Percentiles rank a stretch among this genome's conserved stretches.
Conservation (phyloP, 768 basidiomycete species). For the Melanogaster broomeanus region DNA sequence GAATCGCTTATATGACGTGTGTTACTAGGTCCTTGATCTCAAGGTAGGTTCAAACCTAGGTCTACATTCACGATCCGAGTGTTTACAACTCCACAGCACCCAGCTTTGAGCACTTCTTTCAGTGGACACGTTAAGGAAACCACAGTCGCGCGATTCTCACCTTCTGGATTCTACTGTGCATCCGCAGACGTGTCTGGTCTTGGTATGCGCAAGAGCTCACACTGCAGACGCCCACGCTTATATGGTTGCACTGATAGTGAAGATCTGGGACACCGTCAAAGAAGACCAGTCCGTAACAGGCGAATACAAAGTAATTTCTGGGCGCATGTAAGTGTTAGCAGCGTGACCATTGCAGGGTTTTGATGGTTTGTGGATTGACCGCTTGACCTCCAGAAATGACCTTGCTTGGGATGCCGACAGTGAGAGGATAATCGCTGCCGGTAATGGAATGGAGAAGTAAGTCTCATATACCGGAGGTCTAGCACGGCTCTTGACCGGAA, state of each 20-base stretch:
- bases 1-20: neutral
- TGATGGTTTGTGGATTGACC: neutral
- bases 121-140: slow-evolving; percentile 81
- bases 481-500: neutral
- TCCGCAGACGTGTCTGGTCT: slow-evolving; percentile 84
- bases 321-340: slow-evolving; percentile 56
- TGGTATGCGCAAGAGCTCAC: slow-evolving; percentile 46
- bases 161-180: slow-evolving; percentile 94
- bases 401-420: slow-evolving; percentile 96
- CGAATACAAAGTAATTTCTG: slow-evolving; percentile 75
- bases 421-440: slow-evolving; percentile 93
- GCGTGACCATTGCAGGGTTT: neutral
- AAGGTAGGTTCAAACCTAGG: slow-evolving; percentile 50
- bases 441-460: slow-evolving; percentile 89
- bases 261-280: slow-evolving; percentile 92
- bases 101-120: slow-evolving; percentile 63
- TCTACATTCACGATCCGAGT: neutral
- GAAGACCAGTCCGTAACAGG: slow-evolving; percentile 82
- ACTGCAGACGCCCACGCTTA: neutral
- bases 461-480: neutral
- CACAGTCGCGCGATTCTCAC: slow-evolving; percentile 89
- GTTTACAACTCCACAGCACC: slow-evolving; percentile 50
- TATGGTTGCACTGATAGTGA: slow-evolving; percentile 46
- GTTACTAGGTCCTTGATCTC: slow-evolving; percentile 73
- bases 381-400: slow-evolving; percentile 66